Evolutionary conservation across 768 basidiomycete genomes (phyloP), one percentile per base, ranked within the genome.

Genomic region (Podaxis sp.): DNA sequence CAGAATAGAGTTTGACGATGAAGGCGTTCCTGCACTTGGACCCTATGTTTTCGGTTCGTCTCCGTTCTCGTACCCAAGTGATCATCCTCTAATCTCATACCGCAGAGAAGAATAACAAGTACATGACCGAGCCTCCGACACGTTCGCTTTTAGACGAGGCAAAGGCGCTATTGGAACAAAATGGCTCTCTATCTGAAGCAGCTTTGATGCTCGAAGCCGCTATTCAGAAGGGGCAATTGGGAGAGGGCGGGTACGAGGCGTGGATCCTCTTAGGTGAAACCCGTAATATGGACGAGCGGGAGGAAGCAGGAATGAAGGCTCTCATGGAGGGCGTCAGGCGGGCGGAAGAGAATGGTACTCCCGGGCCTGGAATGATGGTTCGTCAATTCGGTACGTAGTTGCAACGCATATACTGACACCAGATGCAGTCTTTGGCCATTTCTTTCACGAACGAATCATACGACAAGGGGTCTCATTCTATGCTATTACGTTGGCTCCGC

Each of bases 361-460:
- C 78, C 4, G 89, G 89, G 18, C 79, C 77, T 42, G 91, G 91
- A 55, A 90, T 89, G 87, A 72, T 92, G 67, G 91, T 90, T 73
- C 59, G 86, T 76, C 18, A 28, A 14, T 10, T 27, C 21, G 53
- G 35, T 47, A 3, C n/a, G 46, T 28, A 23, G 16, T 13, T 16
- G 21, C 28, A 23, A 32, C 14, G 51, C 53, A 54, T 61, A 51
- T 37, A 62, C 68, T 69, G 27, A 70, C 35, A 37, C 21, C 11
- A 7, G 53, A 27, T 18, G 42, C 67, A 98, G 95, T 94, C 94
- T 5, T 83, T 98, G 36, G 95, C 96, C 1, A 94, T 98, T 64
- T 94, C 93, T 7, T 98, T 92, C 72, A 96, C 95, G 35, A 99
- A 98, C 68, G 96, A 98, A 74, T 85, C 85, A 0, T 90, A 88